Evolutionary conservation across 257 asterid genomes (phyloP), one percentile per base, ranked within the genome.

Genomic region (Salvia hispanica): DNA sequence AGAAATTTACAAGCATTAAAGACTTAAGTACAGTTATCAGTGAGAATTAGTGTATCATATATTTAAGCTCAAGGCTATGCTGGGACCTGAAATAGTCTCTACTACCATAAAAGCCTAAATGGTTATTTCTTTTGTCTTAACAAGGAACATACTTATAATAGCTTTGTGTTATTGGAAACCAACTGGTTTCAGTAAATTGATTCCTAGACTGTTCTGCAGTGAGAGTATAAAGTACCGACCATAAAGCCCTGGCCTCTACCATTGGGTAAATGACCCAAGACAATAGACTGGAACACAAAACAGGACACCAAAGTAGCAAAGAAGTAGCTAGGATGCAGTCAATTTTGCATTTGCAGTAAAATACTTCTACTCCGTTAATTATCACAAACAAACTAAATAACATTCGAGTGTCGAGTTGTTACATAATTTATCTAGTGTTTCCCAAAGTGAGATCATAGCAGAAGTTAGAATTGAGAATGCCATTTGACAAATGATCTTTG

Each of bases 211-310:
- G 10, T 44, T 15, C 42, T 18, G 34, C 33, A 31, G 50, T 50
- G 50, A 12, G 21, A 21, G 16, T 9, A 14, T 25, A 51, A 14
- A 43, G 36, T 61, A 62, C 25, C 69, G 47, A 69, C 53, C 62
- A 60, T 60, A 46, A 70, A 9, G 1, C 43, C 56, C 0, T 39
- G 15, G 42, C 2, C 15, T 36, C n/a, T 39, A 42, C 7, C 59
- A 40, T 67, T 25, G 33, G 16, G 31, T 67, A 67, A 28, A 57
- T 70, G 74, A 70, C 52, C 40, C 53, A 46, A 48, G 53, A 15
- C 68, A 58, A 36, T 15, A 60, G 44, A 25, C 66, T 46, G 50
- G 60, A 58, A 6, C 34, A 2, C n/a, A 36, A 42, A 21, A 39
- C 31, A 5, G 11, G 64, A 55, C 59, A 6, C 43, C 42, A 25